Evolutionary conservation across 225 moss, liverwort and hornwort genomes (phyloP), one percentile per base, ranked within the genome.

Genomic region (Straminergon stramineum): DNA sequence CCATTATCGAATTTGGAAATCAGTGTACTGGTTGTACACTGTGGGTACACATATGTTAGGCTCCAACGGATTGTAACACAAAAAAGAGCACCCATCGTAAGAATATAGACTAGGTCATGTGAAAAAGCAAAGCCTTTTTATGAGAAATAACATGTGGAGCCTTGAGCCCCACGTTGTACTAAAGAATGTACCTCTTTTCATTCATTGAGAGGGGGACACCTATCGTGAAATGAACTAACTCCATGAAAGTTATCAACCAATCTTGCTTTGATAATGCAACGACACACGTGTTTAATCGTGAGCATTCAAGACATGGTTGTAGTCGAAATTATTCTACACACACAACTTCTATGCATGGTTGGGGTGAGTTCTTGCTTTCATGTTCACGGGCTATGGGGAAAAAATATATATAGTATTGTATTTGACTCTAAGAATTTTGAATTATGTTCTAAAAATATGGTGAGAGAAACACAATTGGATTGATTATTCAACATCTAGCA

Each of bases 331-430:
- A 51, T 48, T 66, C 24, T 51, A 45, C 1, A 30, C 5, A 11
- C 31, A 11, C 7, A 31, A 21, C n/a, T 20, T 31, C 2, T 31
- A 12, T 51, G 10, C 17, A 19, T 75, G 11, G 12, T 19, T 75
- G 31, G 2, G 1, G 51, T 19, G 32, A 20, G 2, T 30, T 74
- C 48, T 30, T 48, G 17, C 7, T 26, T 73, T 43, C 15, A 3
- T 1, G 4, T 11, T 61, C 11, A 28, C 45, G 19, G 45, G 1
- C 1, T 34, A 1, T 77, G 1, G 9, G 0, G 0, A 55, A 55
- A 6, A 6, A 55, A 10, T 24, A 15, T 15, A 23, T 10, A 76
- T 8, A 7, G 4, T 22, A 35, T 8, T 0, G 0, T 78, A 17
- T 55, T 15, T 55, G 15, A 53, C 0, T 52, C 0, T 53, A 5